These are phyloP conservation scores for Cordyceps farinosa DNA, from an alignment of 2,329 filamentous ascomycete genomes.

Conservation along the genomic window DNA sequence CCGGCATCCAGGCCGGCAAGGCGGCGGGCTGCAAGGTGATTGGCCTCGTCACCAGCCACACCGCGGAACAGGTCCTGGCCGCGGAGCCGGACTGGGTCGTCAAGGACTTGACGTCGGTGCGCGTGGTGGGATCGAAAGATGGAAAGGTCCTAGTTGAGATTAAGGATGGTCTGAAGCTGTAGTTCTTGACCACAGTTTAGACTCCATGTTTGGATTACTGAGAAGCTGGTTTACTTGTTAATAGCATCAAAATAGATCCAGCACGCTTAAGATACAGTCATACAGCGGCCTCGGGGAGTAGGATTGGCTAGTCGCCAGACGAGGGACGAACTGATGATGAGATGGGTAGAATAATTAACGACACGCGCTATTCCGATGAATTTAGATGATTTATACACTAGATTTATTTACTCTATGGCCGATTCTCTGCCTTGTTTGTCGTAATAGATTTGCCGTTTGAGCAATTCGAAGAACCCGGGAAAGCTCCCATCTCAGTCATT, in stretches of 20 bases:
- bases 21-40: constrained; percentile 81
- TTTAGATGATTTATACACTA: no score
- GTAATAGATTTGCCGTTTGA: no score
- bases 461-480: no score
- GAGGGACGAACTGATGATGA: no score
- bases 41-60: constrained; percentile 82
- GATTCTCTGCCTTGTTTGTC: no score
- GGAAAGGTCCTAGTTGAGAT: constrained; percentile 67
- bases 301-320: no score
- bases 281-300: no score
- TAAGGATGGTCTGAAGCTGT: constrained; percentile 50
- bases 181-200: neutral
- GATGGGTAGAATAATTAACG: no score
- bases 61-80: constrained; percentile 63
- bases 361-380: no score
- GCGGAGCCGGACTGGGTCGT: constrained; percentile 89
- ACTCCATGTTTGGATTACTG: neutral
- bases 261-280: no score
- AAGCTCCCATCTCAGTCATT: no score
- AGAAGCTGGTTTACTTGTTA: neutral
- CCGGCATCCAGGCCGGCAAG: constrained; percentile 79
- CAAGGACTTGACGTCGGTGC: constrained; percentile 71
- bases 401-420: no score
- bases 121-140: constrained; percentile 53
- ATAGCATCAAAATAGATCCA: neutral